Percentiles rank a stretch among this genome's conserved stretches.
Evolutionary conservation across 305 asterid genomes (phyloP).

Genomic region (Fraxinus angustifolia): DNA sequence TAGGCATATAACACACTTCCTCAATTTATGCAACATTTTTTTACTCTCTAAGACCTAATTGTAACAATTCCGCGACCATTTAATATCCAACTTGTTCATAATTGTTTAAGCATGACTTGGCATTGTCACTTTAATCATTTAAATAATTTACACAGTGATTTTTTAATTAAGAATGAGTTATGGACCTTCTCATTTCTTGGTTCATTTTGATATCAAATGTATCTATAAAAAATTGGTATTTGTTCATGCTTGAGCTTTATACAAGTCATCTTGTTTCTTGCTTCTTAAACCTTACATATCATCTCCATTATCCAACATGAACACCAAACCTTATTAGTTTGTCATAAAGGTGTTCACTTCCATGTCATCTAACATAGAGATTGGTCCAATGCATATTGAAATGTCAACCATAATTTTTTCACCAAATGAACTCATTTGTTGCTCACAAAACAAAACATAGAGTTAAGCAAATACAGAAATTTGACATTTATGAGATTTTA

Average conservation of each 20-base stretch:
- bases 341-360: background rate
- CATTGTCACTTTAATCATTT: background rate
- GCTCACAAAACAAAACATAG: background rate
- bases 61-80: background rate
- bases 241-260: background rate
- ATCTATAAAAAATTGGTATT: slow-evolving; percentile 2
- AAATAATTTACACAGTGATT: background rate
- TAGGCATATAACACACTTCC: background rate
- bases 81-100: background rate
- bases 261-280: background rate
- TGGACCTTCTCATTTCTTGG: slow-evolving; percentile 1
- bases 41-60: background rate
- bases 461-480: slow-evolving; percentile 1
- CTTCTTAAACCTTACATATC: background rate
- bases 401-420: slow-evolving; percentile 6
- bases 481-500: slow-evolving; percentile 6
- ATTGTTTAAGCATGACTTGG: background rate
- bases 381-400: background rate
- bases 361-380: background rate
- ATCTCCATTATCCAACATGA: background rate
- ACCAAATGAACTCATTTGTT: background rate
- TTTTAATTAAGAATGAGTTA: background rate
- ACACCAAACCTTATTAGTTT: background rate
- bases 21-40: background rate
- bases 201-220: slow-evolving; percentile 2